Conservation (phyloP, 768 basidiomycete species). For the Russula lepida region DNA sequence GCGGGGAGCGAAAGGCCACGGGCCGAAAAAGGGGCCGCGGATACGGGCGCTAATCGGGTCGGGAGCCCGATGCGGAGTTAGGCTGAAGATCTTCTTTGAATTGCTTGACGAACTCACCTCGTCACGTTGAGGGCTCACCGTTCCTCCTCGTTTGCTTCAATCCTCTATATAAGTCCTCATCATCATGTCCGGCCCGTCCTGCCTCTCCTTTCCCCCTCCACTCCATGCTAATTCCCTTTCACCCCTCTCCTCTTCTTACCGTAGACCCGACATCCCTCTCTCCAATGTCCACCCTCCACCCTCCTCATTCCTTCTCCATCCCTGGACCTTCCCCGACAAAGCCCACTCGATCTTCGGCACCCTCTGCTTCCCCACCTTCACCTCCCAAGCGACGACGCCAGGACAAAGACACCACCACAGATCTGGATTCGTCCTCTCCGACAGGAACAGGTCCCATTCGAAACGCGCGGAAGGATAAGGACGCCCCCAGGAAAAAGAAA, state of each 20-base stretch:
- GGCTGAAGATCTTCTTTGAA: background rate
- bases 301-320: background rate
- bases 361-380: background rate
- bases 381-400: slow-evolving; percentile 35
- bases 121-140: background rate
- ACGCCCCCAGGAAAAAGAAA: slow-evolving; percentile 90
- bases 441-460: slow-evolving; percentile 39
- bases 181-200: background rate
- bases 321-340: background rate
- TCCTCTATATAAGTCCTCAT: slow-evolving; percentile 3
- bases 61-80: slow-evolving; percentile 9
- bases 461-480: slow-evolving; percentile 44
- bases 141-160: background rate
- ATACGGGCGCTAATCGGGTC: background rate
- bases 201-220: background rate
- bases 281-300: background rate
- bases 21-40: background rate
- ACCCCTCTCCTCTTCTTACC: background rate
- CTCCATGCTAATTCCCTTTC: background rate
- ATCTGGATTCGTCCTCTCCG: slow-evolving; percentile 45
- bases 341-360: background rate
- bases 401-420: slow-evolving; percentile 47
- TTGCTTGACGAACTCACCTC: slow-evolving; percentile 11
- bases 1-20: no score
- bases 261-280: slow-evolving; percentile 10